phyloP scores from a whole-genome alignment of 108 stramenopile species.

The Cyclostephanos invisitatus region DNA sequence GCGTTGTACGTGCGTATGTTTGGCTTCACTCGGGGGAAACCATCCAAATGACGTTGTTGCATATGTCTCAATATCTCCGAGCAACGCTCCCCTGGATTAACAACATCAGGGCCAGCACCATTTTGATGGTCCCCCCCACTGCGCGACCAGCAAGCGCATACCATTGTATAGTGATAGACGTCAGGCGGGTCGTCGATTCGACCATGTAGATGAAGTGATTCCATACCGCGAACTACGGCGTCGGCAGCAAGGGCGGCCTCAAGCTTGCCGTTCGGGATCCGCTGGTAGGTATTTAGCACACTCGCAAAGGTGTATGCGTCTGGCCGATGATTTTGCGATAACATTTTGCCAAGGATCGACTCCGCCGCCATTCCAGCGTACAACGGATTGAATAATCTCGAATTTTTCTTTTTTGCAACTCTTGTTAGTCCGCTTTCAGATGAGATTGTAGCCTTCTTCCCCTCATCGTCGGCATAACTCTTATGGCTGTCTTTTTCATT shows the following conservation, averaged over 20 bases:
- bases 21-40: conserved; percentile 55
- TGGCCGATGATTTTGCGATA: conserved; percentile 36
- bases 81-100: conserved; percentile 46
- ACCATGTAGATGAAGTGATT: conserved; percentile 49
- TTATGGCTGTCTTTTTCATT: conserved; percentile 14
- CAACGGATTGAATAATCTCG: conserved; percentile 28
- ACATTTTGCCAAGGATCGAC: conserved; percentile 42
- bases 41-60: conserved; percentile 51
- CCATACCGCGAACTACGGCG: conserved; percentile 67
- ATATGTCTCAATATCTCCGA: conserved; percentile 64
- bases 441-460: neutral
- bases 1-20: conserved; percentile 73
- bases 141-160: conserved; percentile 61
- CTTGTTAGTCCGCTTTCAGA: neutral
- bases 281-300: conserved; percentile 58
- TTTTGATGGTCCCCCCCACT: conserved; percentile 37
- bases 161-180: conserved; percentile 61
- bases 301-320: conserved; percentile 65
- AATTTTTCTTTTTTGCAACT: conserved; percentile 2
- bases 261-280: conserved; percentile 43
- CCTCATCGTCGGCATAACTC: neutral
- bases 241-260: conserved; percentile 63
- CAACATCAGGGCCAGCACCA: conserved; percentile 1
- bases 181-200: conserved; percentile 58
- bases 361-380: conserved; percentile 47